Conservation (phyloP, 768 basidiomycete species). For the Lactarius vividus region DNA sequence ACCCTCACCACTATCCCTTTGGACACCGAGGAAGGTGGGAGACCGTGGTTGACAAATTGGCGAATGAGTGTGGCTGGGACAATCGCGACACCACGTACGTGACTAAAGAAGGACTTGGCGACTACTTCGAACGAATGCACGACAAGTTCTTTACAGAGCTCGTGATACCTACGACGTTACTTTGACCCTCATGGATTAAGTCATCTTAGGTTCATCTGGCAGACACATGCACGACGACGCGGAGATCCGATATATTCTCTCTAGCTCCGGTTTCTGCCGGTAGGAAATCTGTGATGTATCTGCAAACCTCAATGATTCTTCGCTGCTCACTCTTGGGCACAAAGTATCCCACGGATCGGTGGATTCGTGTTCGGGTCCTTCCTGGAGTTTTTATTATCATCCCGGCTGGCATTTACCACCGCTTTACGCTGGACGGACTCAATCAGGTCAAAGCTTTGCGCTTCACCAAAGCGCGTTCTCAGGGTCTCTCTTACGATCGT, state of each 20-base stretch:
- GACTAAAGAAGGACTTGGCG: slow-evolving; percentile 74
- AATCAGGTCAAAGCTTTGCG: slow-evolving; percentile 76
- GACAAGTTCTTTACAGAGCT: slow-evolving; percentile 82
- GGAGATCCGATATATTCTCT: slow-evolving; percentile 85
- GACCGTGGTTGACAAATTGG: slow-evolving; percentile 56
- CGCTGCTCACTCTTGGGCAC: slow-evolving; percentile 1
- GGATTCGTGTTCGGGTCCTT: slow-evolving; percentile 77
- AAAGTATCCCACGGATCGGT: slow-evolving; percentile 66
- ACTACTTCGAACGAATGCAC: slow-evolving; percentile 76
- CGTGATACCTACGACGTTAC: slow-evolving; percentile 6
- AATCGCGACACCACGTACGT: slow-evolving; percentile 79
- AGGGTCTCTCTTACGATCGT: not conserved
- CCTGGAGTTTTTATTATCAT: slow-evolving; percentile 84
- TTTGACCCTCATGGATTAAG: not conserved
- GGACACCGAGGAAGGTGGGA: slow-evolving; percentile 47
- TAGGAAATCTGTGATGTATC: slow-evolving; percentile 49
- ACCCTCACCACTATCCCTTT: slow-evolving; percentile 66
- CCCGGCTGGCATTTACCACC: slow-evolving; percentile 91
- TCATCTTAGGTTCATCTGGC: not conserved
- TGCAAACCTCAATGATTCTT: not conserved
- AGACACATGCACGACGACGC: slow-evolving; percentile 96
- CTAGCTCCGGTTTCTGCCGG: slow-evolving; percentile 79
- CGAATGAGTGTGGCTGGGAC: slow-evolving; percentile 71
- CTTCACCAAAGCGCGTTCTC: slow-evolving; percentile 68
- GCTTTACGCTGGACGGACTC: slow-evolving; percentile 83